Conservation (phyloP, 2,329 filamentous ascomycete species). For the Phoma sp. region DNA sequence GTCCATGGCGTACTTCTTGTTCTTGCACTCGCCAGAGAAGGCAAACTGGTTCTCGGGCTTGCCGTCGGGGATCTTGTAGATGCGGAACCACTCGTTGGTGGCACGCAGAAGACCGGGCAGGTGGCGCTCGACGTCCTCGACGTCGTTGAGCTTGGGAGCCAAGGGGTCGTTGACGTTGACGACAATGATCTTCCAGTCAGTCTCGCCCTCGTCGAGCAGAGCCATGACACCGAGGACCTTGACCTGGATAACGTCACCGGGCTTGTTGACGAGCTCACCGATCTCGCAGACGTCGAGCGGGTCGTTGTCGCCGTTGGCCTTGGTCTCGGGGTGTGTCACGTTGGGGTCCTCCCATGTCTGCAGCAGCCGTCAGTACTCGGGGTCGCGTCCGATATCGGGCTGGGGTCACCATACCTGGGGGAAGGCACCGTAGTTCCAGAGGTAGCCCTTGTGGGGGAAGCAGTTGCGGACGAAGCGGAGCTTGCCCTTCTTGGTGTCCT, state of each 20-base stretch:
- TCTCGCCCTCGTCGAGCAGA: constrained; percentile 98
- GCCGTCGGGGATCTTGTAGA: constrained; percentile 99
- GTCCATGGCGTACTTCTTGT: constrained; percentile 97
- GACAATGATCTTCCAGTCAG: constrained; percentile 99
- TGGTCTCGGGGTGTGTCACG: constrained; percentile 94
- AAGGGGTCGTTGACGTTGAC: constrained; percentile 98
- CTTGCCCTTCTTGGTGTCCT: constrained; percentile 99
- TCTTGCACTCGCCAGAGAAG: constrained; percentile 99
- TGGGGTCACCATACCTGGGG: constrained; percentile 73
- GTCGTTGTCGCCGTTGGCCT: constrained; percentile 99
- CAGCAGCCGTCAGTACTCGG: constrained; percentile 34
- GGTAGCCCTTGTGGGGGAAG: constrained; percentile 99
- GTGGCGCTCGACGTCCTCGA: constrained; percentile 98
- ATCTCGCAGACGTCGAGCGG: constrained; percentile 99
- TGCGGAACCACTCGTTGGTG: constrained; percentile 99
- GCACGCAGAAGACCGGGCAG: constrained; percentile 94
- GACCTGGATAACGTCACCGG: constrained; percentile 98
- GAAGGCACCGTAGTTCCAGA: constrained; percentile 99
- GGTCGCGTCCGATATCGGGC: constrained; percentile 37
- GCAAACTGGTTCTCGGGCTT: constrained; percentile 99
- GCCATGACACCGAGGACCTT: constrained; percentile 99
- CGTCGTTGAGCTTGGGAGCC: constrained; percentile 94
- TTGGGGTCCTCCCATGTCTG: constrained; percentile 99
- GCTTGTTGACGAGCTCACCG: constrained; percentile 94
- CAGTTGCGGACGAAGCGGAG: constrained; percentile 99